Conservation (phyloP, 2,329 filamentous ascomycete genomes). For the Cercospora sp. region DNA sequence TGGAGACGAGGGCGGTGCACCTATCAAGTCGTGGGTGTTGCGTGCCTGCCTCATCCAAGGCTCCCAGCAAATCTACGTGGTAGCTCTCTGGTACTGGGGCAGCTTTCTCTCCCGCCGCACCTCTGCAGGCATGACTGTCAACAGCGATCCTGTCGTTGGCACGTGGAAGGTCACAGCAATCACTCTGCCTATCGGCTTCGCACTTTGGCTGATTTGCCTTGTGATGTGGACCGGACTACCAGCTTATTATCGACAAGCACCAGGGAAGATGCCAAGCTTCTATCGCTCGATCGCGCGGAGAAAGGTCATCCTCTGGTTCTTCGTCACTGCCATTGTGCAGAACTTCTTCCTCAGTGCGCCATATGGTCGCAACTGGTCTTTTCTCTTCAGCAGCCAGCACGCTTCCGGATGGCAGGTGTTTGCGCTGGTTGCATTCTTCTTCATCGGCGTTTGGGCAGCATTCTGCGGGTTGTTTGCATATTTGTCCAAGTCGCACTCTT, state of each 20-base stretch:
- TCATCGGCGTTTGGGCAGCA: conserved; percentile 55
- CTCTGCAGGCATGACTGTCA: conserved; percentile 43
- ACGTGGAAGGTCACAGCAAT: conserved; percentile 46
- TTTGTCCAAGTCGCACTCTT: conserved; percentile 59
- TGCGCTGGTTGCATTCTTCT: conserved; percentile 56
- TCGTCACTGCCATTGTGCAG: conserved; percentile 61
- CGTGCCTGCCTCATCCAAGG: conserved; percentile 65
- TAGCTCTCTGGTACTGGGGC: conserved; percentile 68
- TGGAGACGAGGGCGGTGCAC: conserved; percentile 52
- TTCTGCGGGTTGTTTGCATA: conserved; percentile 53
- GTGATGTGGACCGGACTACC: conserved; percentile 61
- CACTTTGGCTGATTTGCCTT: conserved; percentile 56
- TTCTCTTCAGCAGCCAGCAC: conserved; percentile 58
- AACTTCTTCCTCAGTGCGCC: conserved; percentile 66
- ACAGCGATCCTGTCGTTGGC: conserved; percentile 22
- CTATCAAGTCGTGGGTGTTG: conserved; percentile 63
- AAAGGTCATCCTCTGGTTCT: conserved; percentile 66
- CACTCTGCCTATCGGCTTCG: conserved; percentile 55
- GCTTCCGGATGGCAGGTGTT: conserved; percentile 57
- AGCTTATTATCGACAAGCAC: conserved; percentile 62
- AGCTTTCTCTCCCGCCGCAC: conserved; percentile 51
- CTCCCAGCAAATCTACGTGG: conserved; percentile 64
- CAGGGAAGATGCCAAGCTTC: conserved; percentile 63
- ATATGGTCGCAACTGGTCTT: conserved; percentile 66
- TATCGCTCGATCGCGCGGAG: conserved; percentile 60